phyloP scores from a whole-genome alignment of 257 asterid genomes.

The Verbena officinalis region DNA sequence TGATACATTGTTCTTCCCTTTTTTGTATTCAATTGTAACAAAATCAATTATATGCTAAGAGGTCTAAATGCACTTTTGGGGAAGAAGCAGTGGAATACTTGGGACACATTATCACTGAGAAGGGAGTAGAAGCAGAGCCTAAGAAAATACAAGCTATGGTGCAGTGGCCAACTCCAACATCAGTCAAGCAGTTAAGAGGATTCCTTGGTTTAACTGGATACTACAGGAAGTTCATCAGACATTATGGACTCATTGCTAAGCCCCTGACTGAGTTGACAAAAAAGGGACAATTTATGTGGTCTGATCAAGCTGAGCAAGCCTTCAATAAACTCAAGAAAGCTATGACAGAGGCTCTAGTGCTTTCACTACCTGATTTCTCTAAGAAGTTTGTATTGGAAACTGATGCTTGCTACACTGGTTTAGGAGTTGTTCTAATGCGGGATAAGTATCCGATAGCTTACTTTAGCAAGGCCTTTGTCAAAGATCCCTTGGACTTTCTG shows the following conservation, averaged over 20 bases:
- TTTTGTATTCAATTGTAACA: not conserved
- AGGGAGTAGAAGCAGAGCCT: not conserved
- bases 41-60: not conserved
- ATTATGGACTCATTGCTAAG: not conserved
- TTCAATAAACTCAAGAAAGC: not conserved
- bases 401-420: not conserved
- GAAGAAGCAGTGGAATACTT: not conserved
- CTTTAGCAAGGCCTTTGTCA: not conserved
- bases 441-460: not conserved
- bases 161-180: too few relatives aligned
- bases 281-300: not conserved
- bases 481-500: not conserved
- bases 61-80: not conserved
- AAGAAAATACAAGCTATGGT: too few relatives aligned
- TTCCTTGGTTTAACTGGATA: too few relatives aligned
- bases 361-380: not conserved
- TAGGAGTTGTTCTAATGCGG: not conserved
- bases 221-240: not conserved
- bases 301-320: not conserved
- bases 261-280: not conserved
- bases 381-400: not conserved
- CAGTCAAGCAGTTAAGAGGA: too few relatives aligned
- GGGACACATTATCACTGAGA: not conserved
- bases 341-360: not conserved
- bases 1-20: not conserved